Base-by-base conservation (phyloP, 345 rosid species). In the Moricandia arvensis region DNA sequence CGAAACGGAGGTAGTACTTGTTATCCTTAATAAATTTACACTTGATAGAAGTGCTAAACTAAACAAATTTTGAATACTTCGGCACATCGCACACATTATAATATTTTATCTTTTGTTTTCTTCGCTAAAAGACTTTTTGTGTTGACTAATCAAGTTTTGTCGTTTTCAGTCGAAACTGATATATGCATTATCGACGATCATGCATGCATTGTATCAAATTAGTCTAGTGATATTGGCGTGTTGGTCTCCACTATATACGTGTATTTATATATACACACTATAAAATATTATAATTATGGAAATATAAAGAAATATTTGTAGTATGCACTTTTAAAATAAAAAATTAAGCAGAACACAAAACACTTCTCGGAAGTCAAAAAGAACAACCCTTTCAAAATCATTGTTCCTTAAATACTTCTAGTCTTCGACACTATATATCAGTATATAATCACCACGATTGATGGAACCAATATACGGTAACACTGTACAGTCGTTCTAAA, bases 381-480 rank as follows among this genome's bases (percentile, higher is more conserved):
- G 70, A 79, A 79, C 60, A 41, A 73, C 73, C 81, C n/a, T 68
- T 59, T 67, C 70, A 35, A 73, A 78, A 77, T 65, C 80, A 77
- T 33, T 65, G 76, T 59, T 63, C 73, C 29, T 72, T 77, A 34
- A n/a, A 34, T 72, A 27, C 38, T 72, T 49, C 27, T 11, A 71
- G 9, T 15, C 38, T 76, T 69, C 30, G n/a, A 31, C 33, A 49
- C 26, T 6, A 70, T 55, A 29, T 37, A 75, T 34, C 26, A 38
- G 29, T 54, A 49, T 51, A 69, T 53, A 38, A 70, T 62, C 47
- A 71, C 58, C 51, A 66, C 29, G 65, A 29, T 38, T 58, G 26
- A 29, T 66, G 11, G 24, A 16, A 16, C 21, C 24, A 24, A 69
- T n/a, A 24, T 3, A 58, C 26, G 13, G 29, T 47, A n/a, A 30